Evolutionary conservation across 345 rosid species (phyloP).

Genomic region (Cochlearia excelsa): DNA sequence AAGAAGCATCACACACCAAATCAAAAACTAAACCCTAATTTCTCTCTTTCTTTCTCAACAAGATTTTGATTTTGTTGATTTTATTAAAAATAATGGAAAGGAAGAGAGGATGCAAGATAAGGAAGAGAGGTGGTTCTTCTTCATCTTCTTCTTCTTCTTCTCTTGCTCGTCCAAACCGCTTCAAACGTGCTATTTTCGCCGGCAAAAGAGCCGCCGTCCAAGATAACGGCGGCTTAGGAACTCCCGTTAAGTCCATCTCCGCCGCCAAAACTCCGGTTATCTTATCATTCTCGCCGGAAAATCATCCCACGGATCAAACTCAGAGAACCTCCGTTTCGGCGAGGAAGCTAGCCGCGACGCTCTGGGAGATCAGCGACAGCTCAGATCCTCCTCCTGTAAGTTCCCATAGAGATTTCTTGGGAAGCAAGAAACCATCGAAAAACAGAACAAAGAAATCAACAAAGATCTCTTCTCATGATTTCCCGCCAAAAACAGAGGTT

Average conservation of each 20-base stretch:
- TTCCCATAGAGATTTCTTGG: constrained; percentile 30
- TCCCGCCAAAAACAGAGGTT: constrained; percentile 55
- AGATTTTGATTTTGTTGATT: not conserved
- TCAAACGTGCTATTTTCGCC: constrained; percentile 74
- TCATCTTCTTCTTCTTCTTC: constrained; percentile 74
- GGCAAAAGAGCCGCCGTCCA: constrained; percentile 39
- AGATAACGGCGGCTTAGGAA: constrained; percentile 47
- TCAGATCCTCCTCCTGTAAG: constrained; percentile 39
- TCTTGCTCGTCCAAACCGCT: constrained; percentile 56
- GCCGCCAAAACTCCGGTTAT: constrained; percentile 40
- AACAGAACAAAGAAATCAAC: constrained; percentile 32
- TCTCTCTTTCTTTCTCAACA: too few relatives aligned
- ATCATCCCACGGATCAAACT: not conserved
- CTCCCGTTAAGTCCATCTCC: constrained; percentile 60
- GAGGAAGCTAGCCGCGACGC: constrained; percentile 80
- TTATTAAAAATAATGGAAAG: constrained; percentile 28
- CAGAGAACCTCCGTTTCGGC: constrained; percentile 57
- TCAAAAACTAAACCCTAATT: too few relatives aligned
- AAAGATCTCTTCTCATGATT: constrained; percentile 27
- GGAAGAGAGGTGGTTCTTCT: constrained; percentile 84
- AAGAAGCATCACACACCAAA: not conserved
- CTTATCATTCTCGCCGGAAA: constrained; percentile 29
- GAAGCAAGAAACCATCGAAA: constrained; percentile 39
- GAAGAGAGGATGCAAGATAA: constrained; percentile 61
- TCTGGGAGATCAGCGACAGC: constrained; percentile 77